Evolutionary conservation across 768 basidiomycete genomes (phyloP).

Genomic region (Hortiboletus flavorubellus): DNA sequence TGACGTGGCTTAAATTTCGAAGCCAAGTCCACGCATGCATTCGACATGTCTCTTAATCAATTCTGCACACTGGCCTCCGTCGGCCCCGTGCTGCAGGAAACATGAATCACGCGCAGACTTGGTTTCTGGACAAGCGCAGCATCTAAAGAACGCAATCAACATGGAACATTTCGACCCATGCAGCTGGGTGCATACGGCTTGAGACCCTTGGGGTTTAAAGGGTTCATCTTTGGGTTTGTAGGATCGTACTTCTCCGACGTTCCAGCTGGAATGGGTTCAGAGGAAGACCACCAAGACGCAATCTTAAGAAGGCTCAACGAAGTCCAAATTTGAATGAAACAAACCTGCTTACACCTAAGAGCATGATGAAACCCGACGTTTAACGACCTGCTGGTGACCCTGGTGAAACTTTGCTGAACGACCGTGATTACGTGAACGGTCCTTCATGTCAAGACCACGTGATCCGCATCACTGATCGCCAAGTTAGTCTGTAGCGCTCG

Average conservation of each 20-base stretch:
- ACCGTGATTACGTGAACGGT: too few species aligned
- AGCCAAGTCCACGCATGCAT: constrained; percentile 90
- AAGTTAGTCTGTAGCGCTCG: too few species aligned
- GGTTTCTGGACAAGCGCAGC: constrained; percentile 94
- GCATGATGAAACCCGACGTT: constrained; percentile 31
- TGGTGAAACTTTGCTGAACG: too few species aligned
- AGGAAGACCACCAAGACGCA: constrained; percentile 53
- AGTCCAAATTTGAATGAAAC: background rate
- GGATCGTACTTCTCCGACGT: constrained; percentile 56
- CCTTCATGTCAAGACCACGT: too few species aligned
- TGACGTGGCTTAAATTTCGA: constrained; percentile 56
- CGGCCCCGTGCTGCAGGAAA: constrained; percentile 69
- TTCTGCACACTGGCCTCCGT: constrained; percentile 76
- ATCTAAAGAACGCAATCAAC: constrained; percentile 46
- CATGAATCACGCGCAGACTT: constrained; percentile 91
- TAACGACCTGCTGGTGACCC: too few species aligned
- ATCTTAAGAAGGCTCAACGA: constrained; percentile 35
- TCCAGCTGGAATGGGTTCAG: constrained; percentile 24
- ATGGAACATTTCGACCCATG: background rate
- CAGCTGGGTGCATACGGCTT: constrained; percentile 69
- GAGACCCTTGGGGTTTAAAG: constrained; percentile 88
- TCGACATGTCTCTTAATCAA: constrained; percentile 76
- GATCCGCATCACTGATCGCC: too few species aligned
- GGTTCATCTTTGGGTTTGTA: constrained; percentile 77
- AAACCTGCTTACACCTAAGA: constrained; percentile 36